Base-by-base conservation (phyloP, 495 filamentous ascomycete species). In the Margaritispora aquatica region DNA sequence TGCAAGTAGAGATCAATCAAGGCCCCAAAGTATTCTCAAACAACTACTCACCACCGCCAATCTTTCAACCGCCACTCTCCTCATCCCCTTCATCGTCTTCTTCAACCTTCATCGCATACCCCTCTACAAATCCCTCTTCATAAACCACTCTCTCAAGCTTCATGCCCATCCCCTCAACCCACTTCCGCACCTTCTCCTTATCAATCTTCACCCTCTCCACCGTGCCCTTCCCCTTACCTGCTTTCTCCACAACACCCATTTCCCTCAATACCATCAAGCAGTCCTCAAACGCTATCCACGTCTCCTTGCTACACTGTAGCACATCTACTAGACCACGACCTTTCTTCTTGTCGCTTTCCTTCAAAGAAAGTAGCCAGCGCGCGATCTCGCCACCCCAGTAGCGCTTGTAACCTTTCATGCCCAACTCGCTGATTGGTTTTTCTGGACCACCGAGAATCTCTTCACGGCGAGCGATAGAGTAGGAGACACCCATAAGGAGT, bases 401-500 rank as follows among this genome's bases (percentile, higher is more conserved):
- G 9, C 84, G 78, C 64, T 82, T 77, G 70, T 97, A 97, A 8
- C 88, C 90, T 63, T 79, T 85, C 54, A 83, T 80, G 1, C 92
- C 92, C 52, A 94, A 74, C 62, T 92, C 88, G 44, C 88, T 92
- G 54, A 97, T 84, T 15, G 92, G 92, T 66, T 93, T 92, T 74
- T 99, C 94, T 1, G 94, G 94, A 0, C 94, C 93, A 24, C 94
- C 94, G 34, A 97, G 80, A 27, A 91, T 78, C 11, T 85, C 85
- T 68, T 97, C 92, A 57, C 88, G 83, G 19, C 81, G 84, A n/a
- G 90, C 91, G 20, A 99, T 84, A 68, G 92, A 91, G 72, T 97
- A 99, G 53, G 88, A 92, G 10, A 92, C 85, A 41, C 90, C 90
- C 84, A 97, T 97, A 50, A 99, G 80, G 49, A 97, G 74, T 57